Evolutionary conservation across 257 asterid genomes (phyloP), one percentile per base, ranked within the genome.

Genomic region (Rehmannia glutinosa): DNA sequence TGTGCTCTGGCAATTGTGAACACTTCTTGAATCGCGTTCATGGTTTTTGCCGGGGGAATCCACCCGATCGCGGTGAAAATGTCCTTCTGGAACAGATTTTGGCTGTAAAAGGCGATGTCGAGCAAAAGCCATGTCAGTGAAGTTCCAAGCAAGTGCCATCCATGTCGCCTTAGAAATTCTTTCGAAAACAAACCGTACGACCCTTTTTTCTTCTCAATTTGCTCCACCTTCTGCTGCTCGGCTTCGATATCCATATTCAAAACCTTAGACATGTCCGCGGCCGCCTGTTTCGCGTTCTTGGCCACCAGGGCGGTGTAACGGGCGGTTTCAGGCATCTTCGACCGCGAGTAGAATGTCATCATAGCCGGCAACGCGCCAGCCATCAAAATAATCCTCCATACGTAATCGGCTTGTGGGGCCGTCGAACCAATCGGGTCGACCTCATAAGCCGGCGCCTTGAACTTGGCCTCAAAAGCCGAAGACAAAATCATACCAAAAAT

Each of bases 241-340:
- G 78, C 49, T 19, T 78, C 82, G 20, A 85, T 71, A 0, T 85
- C 89, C 4, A 67, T 58, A 0, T 83, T 70, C 71, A 85, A 41
- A 2, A 85, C 85, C 63, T 78, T 85, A 0, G 88, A 77, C 92
- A 85, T 85, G 54, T 85, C 89, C 2, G 81, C 73, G 0, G 85
- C 81, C 1, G 92, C 92, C 68, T 85, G 75, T 63, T 80, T 33
- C 13, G 76, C 25, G 35, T 85, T 76, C 17, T 83, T 83, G 23
- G 92, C 92, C 6, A 85, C 92, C 0, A 85, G 74, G 35, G 91
- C 91, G 88, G n/a, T 85, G 83, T 78, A 85, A 7, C 91, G 84
- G 2, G 91, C 88, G 17, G 91, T 85, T 51, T 85, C 91, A 0
- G 88, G 91, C 91, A 85, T 84, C 79, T 84, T 84, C 62, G 68